Base-by-base conservation (phyloP, 805 yeast genomes). In the Cyberlindnera japonica region DNA sequence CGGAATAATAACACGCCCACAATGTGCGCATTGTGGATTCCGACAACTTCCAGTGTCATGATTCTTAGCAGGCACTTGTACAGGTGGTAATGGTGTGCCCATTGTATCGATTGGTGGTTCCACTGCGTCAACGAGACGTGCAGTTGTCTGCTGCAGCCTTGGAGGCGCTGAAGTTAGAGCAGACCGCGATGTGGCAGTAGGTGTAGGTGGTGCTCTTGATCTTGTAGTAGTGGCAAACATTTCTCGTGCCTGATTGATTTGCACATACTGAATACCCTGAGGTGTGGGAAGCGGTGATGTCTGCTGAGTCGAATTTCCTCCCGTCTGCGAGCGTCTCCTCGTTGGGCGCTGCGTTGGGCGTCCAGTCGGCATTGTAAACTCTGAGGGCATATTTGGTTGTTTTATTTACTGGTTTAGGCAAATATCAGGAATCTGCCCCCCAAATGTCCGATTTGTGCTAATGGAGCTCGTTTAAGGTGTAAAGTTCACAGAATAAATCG, bases 1-100 rank as follows among this genome's bases (percentile, higher is more conserved):
- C 1, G 95, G 93, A n/a, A 83, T 81, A 8, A 83, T 81, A 26
- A 83, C 85, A 3, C 73, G 64, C 0, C 90, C 89, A 62, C 93
- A 84, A 43, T 75, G 75, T 3, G 55, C 62, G 55, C 91, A 83
- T 21, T 64, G 66, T 1, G 73, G 72, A 62, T 70, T 69, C 17
- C 60, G 48, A 29, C 65, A 61, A 8, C 33, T 25, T 3, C 40
- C 66, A 6, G 49, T 37, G 44, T 43, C 33, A 34, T 71, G 76
- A 14, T 58, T 51, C 35, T 55, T 64, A 0, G 77, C 77, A 1
- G 78, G 79, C 1, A 73, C 68, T 7, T 23, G 5, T 57, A 55
- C 24, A 55, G 60, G 33, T 18, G 49, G 45, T 13, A 36, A 13
- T 12, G 47, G 40, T 1, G 37, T 29, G 3, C 44, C 48, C 42